phyloP scores from a whole-genome alignment of 192 early-diverging fungal genomes.

The Coemansia sp. region DNA sequence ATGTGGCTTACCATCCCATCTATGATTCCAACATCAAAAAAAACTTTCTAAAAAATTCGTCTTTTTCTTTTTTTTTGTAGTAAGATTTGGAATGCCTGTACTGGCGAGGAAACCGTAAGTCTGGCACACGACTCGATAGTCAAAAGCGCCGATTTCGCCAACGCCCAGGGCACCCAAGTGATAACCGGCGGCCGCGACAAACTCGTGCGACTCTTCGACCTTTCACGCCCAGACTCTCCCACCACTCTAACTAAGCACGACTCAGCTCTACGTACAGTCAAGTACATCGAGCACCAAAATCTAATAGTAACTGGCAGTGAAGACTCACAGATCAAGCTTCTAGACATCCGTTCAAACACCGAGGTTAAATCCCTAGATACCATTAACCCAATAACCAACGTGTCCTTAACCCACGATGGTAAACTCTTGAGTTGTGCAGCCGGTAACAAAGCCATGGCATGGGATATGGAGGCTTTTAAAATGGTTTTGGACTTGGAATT shows the following conservation, averaged over 20 bases:
- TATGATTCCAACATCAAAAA: background rate
- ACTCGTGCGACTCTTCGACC: slow-evolving; percentile 78
- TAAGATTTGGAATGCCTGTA: slow-evolving; percentile 86
- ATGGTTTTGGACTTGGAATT: slow-evolving; percentile 59
- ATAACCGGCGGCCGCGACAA: slow-evolving; percentile 85
- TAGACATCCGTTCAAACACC: slow-evolving; percentile 68
- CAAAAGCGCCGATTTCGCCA: slow-evolving; percentile 77
- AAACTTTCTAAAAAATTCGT: background rate
- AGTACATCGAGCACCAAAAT: slow-evolving; percentile 48
- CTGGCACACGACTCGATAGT: slow-evolving; percentile 83
- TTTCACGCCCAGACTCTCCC: slow-evolving; percentile 51
- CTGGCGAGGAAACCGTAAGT: slow-evolving; percentile 69
- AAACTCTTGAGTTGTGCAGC: slow-evolving; percentile 76
- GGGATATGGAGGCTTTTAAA: slow-evolving; percentile 70
- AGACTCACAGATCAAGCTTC: slow-evolving; percentile 60
- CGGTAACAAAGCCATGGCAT: slow-evolving; percentile 74
- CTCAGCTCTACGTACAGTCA: slow-evolving; percentile 40
- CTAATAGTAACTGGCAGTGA: slow-evolving; percentile 66
- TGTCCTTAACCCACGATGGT: slow-evolving; percentile 76
- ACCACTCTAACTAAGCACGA: slow-evolving; percentile 43
- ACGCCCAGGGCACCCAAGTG: slow-evolving; percentile 64
- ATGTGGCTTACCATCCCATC: background rate
- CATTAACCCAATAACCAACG: slow-evolving; percentile 66
- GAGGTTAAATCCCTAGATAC: slow-evolving; percentile 64
- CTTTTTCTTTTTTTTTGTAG: slow-evolving; percentile 34